Base-by-base conservation (phyloP, 306 rosid species). In the Castanea mollissima region DNA sequence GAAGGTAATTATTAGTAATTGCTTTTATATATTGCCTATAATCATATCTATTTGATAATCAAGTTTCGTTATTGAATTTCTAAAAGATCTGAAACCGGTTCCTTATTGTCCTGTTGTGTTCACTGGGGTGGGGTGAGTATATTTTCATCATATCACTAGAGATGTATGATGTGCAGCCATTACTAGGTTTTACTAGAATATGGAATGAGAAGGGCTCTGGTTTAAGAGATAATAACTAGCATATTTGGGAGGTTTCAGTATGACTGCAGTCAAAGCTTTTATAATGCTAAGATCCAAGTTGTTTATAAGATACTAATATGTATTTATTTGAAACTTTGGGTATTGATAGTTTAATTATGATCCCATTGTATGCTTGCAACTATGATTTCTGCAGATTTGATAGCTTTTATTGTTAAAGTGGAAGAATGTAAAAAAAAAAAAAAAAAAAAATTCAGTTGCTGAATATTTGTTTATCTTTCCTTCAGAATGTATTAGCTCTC, bases 401-500 rank as follows among this genome's bases (percentile, higher is more conserved):
- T 29, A 29, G 10, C n/a, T 63, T 63, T 27, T 29, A 19, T 63
- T 63, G 69, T 63, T 14, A 25, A 25, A 23, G 69, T 27, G 8
- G 20, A 4, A 27, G 38, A 13, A 27, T 14, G 19, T 5, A 63
- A 63, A 63, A 29, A 29, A 11, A 6, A 1, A 11, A 21, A 1
- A 3, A n/a, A 44, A 63, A 31, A 19, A 64, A 52, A 27, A 31
- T 15, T 29, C 69, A 52, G 76, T 56, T 58, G 55, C 35, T 70
- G 55, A 83, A 62, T 4, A 6, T 67, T 32, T 25, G 38, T 1
- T 11, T 58, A 63, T 60, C 67, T 34, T 55, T 58, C 18, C 57
- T 85, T 81, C 86, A 94, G 99, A 72, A 88, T 85, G 84, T 88
- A 55, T 77, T 91, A 5, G 89, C 90, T 75, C 78, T 78, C 41